Evolutionary conservation across 179 eudicot species (phyloP).

Genomic region (Spinacia oleracea): DNA sequence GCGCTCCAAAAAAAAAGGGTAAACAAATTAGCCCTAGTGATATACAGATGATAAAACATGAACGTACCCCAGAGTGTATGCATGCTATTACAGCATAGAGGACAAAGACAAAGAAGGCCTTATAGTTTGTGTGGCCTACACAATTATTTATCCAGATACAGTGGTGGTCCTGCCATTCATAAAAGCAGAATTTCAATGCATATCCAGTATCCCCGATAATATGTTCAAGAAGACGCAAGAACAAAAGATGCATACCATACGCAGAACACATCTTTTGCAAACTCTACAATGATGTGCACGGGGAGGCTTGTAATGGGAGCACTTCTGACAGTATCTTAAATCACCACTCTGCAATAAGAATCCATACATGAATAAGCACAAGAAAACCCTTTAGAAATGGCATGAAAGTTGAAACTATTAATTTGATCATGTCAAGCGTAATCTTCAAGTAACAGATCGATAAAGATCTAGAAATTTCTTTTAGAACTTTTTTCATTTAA

Average conservation of each 20-base stretch:
- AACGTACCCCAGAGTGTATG: slow-evolving; percentile 83
- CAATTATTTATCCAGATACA: slow-evolving; percentile 97
- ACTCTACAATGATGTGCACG: slow-evolving; percentile 98
- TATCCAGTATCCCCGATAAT: slow-evolving; percentile 3
- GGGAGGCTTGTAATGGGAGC: slow-evolving; percentile 92
- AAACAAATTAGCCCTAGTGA: background rate
- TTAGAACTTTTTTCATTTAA: no score
- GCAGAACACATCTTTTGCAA: slow-evolving; percentile 84
- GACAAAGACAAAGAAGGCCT: slow-evolving; percentile 80
- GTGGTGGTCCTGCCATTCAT: slow-evolving; percentile 84
- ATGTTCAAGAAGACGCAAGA: slow-evolving; percentile 15
- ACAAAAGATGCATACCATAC: slow-evolving; percentile 64
- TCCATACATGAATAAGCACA: slow-evolving; percentile 1
- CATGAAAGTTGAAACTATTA: no score
- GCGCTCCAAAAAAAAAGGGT: background rate
- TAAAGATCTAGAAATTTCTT: no score
- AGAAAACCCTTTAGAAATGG: no score
- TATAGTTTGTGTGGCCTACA: slow-evolving; percentile 94
- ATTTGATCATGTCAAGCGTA: background rate
- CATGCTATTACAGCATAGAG: slow-evolving; percentile 79
- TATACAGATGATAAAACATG: background rate
- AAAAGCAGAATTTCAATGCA: slow-evolving; percentile 35
- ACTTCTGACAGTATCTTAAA: slow-evolving; percentile 92
- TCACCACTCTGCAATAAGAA: slow-evolving; percentile 76
- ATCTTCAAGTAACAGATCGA: background rate